Conservation (phyloP, 2,329 filamentous ascomycete genomes). For the Ceratocystis diversiconidia region DNA sequence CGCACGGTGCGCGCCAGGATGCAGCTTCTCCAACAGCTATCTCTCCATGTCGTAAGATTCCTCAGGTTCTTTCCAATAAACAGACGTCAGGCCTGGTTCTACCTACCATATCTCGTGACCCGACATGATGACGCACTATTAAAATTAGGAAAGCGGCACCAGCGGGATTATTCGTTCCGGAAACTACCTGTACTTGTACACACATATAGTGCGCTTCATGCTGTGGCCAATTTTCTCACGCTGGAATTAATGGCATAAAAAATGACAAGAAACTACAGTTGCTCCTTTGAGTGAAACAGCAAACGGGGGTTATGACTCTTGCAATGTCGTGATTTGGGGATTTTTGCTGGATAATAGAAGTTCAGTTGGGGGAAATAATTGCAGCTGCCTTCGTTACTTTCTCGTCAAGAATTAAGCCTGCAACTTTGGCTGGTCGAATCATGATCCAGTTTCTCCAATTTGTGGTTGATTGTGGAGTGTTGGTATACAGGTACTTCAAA, state of each 20-base stretch:
- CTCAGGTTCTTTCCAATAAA: background rate
- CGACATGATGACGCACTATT: background rate
- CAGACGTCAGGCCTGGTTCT: background rate
- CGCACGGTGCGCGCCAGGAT: background rate
- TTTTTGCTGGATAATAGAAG: background rate
- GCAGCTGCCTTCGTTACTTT: background rate
- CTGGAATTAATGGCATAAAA: background rate
- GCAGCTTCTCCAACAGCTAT: slow-evolving; percentile 1
- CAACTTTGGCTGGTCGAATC: background rate
- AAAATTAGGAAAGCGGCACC: background rate
- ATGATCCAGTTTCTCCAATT: background rate
- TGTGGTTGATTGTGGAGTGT: slow-evolving; percentile 1
- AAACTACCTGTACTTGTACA: background rate
- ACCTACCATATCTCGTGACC: background rate
- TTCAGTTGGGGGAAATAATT: background rate
- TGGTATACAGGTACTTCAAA: background rate
- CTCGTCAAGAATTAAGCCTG: no score
- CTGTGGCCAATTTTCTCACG: background rate
- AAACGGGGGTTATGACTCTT: background rate
- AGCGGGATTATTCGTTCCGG: slow-evolving; percentile 2
- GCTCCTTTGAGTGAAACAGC: background rate
- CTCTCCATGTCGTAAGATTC: slow-evolving; percentile 4
- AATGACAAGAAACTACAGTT: background rate
- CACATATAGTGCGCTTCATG: background rate
- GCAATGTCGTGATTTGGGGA: background rate